A percentile compares a stretch with the other conserved stretches of the same genome.
phyloP scores from a whole-genome alignment of 2,329 filamentous ascomycete species.

The Pseudocercospora fuligena region DNA sequence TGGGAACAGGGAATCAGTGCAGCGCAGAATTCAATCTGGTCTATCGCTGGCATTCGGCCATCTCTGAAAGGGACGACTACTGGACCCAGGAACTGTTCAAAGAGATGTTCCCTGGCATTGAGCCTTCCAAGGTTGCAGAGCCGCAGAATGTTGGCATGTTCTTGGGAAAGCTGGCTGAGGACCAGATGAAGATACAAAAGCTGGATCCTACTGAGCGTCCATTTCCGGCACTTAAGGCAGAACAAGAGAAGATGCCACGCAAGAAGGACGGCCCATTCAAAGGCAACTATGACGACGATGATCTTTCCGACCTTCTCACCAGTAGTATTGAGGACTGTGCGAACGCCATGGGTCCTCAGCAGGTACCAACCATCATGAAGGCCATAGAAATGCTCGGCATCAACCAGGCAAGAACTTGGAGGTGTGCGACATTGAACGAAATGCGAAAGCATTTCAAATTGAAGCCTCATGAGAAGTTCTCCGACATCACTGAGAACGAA shows the following conservation, averaged over 20 bases:
- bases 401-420: constrained; percentile 65
- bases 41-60: constrained; percentile 56
- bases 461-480: constrained; percentile 61
- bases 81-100: constrained; percentile 50
- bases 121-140: constrained; percentile 31
- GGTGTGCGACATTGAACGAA: constrained; percentile 66
- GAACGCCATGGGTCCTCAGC: constrained; percentile 63
- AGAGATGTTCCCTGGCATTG: constrained; percentile 37
- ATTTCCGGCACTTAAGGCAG: constrained; percentile 40
- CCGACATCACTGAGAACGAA: constrained; percentile 62
- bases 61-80: constrained; percentile 51
- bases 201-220: constrained; percentile 39
- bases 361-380: constrained; percentile 63
- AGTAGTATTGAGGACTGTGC: constrained; percentile 65
- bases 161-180: constrained; percentile 36
- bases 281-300: constrained; percentile 61
- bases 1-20: constrained; percentile 57
- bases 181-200: constrained; percentile 36
- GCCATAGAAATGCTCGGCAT: constrained; percentile 68
- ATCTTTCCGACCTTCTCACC: constrained; percentile 62
- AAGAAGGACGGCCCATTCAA: constrained; percentile 44
- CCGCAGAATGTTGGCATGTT: constrained; percentile 38
- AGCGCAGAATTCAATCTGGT: constrained; percentile 60
- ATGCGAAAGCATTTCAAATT: constrained; percentile 68
- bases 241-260: constrained; percentile 37